Base-by-base conservation (phyloP, 2,329 filamentous ascomycete genomes). In the Clarireedia paspali region DNA sequence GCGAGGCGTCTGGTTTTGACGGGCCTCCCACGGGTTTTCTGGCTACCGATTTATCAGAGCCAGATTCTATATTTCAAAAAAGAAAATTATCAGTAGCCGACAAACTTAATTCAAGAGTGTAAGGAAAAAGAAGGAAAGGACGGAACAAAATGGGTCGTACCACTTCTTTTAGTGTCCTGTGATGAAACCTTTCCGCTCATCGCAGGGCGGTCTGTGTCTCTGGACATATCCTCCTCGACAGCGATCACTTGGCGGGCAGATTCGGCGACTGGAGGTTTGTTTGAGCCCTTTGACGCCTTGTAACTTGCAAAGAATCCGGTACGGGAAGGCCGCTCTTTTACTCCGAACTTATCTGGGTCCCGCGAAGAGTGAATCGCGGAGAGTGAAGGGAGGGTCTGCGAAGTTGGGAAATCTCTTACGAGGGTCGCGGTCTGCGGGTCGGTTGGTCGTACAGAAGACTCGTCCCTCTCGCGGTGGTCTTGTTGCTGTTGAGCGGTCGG, bases 251-350 rank as follows among this genome's bases (percentile, higher is more conserved):
- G 68, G 50, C 70, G 45, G 17, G 26, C 67, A 36, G 63, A 63
- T 30, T 67, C 67, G 46, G 66, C 55, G 39, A 66, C 24, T 70
- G 69, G 57, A 64, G 70, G 40, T 64, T 73, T 74, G 45, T 69
- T 73, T 5, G 74, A 73, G 27, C 75, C 76, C 57, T 75, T 77
- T 5, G 72, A 70, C 10, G 74, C 74, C 55, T 73, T 71, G 57
- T 76, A 72, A 60, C 77, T 77, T 45, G 72, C 70, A 60, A 78
- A 78, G 59, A 77, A 76, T 67, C 66, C 65, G 36, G 60, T 61
- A 39, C 62, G 62, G 27, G 62, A 45, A 15, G 65, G 58, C 40
- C 62, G 59, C 56, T 67, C 62, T 48, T 49, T 57, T n/a, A 64
- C 58, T 26, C 59, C 50, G 45, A 59, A 54, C 38, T 57, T n/a